Conservation (phyloP, 2,329 filamentous ascomycete species). For the Exophiala sp. region DNA sequence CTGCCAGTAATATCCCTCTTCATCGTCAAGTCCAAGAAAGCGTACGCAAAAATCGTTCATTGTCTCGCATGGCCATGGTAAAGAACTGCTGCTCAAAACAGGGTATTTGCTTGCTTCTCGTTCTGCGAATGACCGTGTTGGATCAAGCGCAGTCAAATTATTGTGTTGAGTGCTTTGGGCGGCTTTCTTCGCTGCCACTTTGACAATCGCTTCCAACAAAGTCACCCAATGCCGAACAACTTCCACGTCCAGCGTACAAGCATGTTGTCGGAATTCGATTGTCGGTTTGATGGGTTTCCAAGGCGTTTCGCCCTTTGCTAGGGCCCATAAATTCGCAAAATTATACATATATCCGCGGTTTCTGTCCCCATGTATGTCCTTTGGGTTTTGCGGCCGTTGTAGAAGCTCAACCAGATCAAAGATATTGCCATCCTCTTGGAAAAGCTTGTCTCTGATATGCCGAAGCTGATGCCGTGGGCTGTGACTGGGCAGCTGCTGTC, state of each 20-base stretch:
- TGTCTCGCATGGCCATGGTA: conserved; percentile 11
- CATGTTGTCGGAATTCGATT: conserved; percentile 27
- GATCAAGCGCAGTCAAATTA: background rate
- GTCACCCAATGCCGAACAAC: conserved; percentile 20
- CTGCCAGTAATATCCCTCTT: conserved; percentile 16
- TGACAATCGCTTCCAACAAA: conserved; percentile 21
- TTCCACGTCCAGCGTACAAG: conserved; percentile 13
- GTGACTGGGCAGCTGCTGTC: background rate
- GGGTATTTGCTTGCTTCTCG: conserved; percentile 16
- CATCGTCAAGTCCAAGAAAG: conserved; percentile 13
- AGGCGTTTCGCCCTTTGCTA: conserved; percentile 13
- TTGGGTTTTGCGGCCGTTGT: conserved; percentile 4
- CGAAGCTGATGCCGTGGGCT: background rate
- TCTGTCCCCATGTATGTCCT: conserved; percentile 1
- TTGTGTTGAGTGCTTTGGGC: conserved; percentile 5
- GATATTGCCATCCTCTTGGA: conserved; percentile 12
- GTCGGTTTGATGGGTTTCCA: conserved; percentile 22
- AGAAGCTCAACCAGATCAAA: conserved; percentile 12
- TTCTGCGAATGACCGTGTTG: conserved; percentile 8
- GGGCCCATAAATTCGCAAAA: conserved; percentile 17
- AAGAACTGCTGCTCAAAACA: background rate
- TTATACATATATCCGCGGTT: conserved; percentile 23
- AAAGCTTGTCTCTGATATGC: conserved; percentile 11
- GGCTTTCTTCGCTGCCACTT: conserved; percentile 16
- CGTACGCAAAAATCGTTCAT: conserved; percentile 16